These are phyloP conservation scores for Sanguinoderma infundibulare DNA, from an alignment of 1,284 basidiomycete genomes.

Conservation along the genomic window DNA sequence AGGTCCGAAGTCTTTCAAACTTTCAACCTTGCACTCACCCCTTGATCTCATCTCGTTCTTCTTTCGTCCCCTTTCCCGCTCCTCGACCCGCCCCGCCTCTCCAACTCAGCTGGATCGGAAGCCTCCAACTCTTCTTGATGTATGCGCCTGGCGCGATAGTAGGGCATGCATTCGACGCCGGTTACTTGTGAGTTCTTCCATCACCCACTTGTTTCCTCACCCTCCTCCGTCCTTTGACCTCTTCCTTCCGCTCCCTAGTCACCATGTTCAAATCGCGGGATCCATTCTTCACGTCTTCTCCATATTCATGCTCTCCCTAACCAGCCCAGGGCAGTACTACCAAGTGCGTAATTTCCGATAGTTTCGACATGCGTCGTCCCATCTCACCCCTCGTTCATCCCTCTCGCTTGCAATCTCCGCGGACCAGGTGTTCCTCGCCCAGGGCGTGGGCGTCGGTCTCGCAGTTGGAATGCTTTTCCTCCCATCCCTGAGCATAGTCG, in stretches of 20 bases:
- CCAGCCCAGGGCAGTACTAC: slow-evolving; percentile 35
- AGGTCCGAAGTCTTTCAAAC: slow-evolving; percentile 36
- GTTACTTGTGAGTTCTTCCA: slow-evolving; percentile 38
- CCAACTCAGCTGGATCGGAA: slow-evolving; percentile 42
- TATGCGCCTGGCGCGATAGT: slow-evolving; percentile 36
- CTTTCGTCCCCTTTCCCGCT: slow-evolving; percentile 20
- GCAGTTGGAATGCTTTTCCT: slow-evolving; percentile 55
- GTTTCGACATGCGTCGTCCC: not conserved
- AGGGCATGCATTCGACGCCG: slow-evolving; percentile 40
- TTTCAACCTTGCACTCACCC: not conserved
- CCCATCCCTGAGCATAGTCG: slow-evolving; percentile 52
- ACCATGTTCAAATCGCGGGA: slow-evolving; percentile 32
- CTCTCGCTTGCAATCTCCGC: not conserved
- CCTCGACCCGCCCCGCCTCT: slow-evolving; percentile 36
- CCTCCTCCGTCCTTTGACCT: not conserved
- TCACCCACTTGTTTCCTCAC: not conserved
- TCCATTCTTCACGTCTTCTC: slow-evolving; percentile 36
- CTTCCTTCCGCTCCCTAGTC: slow-evolving; percentile 14
- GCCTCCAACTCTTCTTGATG: slow-evolving; percentile 40
- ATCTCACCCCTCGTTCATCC: not conserved
- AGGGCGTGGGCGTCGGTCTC: slow-evolving; percentile 56
- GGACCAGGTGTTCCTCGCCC: slow-evolving; percentile 51
- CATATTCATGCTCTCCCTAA: slow-evolving; percentile 42
- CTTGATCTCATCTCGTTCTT: slow-evolving; percentile 8
- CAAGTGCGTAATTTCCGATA: slow-evolving; percentile 27